Evolutionary conservation across 805 yeast species (phyloP), one percentile per base, ranked within the genome.

Genomic region (Candida palmyrensis): DNA sequence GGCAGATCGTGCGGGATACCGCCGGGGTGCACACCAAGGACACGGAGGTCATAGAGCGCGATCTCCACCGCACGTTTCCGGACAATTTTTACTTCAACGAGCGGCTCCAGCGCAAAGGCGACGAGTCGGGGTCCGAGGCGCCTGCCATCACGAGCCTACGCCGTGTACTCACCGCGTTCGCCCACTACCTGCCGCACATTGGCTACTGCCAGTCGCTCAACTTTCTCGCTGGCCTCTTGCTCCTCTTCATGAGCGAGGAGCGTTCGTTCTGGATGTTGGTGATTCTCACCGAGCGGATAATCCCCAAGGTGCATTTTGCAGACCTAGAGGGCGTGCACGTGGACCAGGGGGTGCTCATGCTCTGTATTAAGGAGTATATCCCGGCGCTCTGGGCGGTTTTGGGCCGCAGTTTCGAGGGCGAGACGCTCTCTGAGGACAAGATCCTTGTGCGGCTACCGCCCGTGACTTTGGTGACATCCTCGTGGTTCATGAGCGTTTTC

Each of bases 401-500:
- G 18, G 71, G 71, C 17, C 52, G 56, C 27, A 55, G 50, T 20
- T 57, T 57, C 25, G 70, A 64, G 25, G 70, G 58, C 30, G 66
- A 51, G 49, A 56, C 44, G 48, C 57, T 55, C 47, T 62, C 57
- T 33, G 68, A 59, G 21, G 68, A 57, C 46, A 68, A 72, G 48
- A 79, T 85, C 39, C 67, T 90, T 20, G 69, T 76, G 11, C 80
- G 82, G 44, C 60, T 89, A 27, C 97, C 98, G 1, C 95, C 97
- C 2, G 73, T 92, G 3, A 84, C 96, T 1, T 68, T 92, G 29
- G 92, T 95, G 44, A 92, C 97, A 1, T 90, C 96, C 0, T 79
- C 95, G 35, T 92, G 98, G 98, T 92, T 92, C 52, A 90, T 92
- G 97, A 84, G 96, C 47, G 75, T 86, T n/a, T 92, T 84, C 58